phyloP scores from a whole-genome alignment of 176 grass and related monocot genomes.

The Coix lacrymajobi region DNA sequence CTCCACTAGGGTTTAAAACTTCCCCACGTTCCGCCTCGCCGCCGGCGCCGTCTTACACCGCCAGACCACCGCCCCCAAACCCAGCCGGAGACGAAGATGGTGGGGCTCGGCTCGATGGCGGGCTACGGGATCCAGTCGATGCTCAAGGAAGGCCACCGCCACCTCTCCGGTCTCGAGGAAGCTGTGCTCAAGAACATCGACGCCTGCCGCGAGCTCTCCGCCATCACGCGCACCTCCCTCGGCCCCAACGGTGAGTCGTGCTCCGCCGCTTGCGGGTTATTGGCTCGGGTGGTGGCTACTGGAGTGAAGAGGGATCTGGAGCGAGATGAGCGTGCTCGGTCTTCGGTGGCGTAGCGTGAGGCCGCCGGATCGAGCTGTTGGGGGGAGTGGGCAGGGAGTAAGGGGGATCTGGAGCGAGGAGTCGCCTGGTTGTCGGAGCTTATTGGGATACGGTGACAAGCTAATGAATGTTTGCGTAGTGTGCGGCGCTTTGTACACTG shows the following conservation, averaged over 20 bases:
- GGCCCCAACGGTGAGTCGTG: slow-evolving; percentile 68
- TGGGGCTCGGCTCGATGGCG: slow-evolving; percentile 31
- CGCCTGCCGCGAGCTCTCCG: slow-evolving; percentile 68
- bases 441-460: background rate
- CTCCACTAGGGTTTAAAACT: too few species aligned
- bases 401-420: background rate
- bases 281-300: background rate
- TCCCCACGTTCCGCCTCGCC: too few species aligned
- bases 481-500: too few species aligned
- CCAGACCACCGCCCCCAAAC: too few species aligned
- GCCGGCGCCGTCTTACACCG: too few species aligned
- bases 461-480: background rate
- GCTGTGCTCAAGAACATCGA: slow-evolving; percentile 75
- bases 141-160: slow-evolving; percentile 90
- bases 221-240: slow-evolving; percentile 78
- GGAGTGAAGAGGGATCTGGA: background rate
- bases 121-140: slow-evolving; percentile 67
- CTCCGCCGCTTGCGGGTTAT: background rate
- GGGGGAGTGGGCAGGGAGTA: background rate
- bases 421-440: background rate
- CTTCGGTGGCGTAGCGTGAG: background rate
- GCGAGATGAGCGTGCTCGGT: background rate
- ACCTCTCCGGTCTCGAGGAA: slow-evolving; percentile 78
- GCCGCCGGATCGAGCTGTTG: background rate
- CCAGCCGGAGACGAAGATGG: slow-evolving; percentile 28